A percentile compares a stretch with the other conserved stretches of the same genome.
phyloP scores from a whole-genome alignment of 305 asterid genomes.

The Fraxinus platypoda region DNA sequence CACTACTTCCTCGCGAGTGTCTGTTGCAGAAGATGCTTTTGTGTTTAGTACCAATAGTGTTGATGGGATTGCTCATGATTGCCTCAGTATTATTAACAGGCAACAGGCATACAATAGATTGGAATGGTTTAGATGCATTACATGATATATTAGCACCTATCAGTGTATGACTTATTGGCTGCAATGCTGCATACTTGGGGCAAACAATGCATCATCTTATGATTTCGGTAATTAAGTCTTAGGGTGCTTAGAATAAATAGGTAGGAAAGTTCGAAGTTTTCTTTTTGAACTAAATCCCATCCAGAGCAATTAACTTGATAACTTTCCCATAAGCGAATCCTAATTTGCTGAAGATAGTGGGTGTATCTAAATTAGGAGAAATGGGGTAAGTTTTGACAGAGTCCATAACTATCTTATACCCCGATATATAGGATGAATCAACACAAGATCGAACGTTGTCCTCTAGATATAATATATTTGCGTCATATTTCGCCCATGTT shows the following conservation, averaged over 20 bases:
- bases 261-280: neutral
- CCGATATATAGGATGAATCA: neutral
- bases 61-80: neutral
- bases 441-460: neutral
- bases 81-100: neutral
- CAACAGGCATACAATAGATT: neutral
- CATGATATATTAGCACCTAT: neutral
- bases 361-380: neutral
- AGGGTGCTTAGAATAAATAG: neutral
- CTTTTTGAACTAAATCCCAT: neutral
- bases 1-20: neutral
- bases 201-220: neutral
- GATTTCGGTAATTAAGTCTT: neutral
- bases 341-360: neutral
- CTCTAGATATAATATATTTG: neutral
- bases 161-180: neutral
- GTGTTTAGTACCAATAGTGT: neutral
- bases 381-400: neutral
- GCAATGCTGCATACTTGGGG: neutral
- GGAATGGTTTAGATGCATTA: neutral
- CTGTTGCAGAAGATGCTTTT: neutral
- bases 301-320: neutral
- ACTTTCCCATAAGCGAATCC: neutral
- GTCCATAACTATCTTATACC: neutral
- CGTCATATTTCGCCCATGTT: neutral